Conservation (phyloP, 768 basidiomycete genomes). For the Mycena olivaceomarginata region DNA sequence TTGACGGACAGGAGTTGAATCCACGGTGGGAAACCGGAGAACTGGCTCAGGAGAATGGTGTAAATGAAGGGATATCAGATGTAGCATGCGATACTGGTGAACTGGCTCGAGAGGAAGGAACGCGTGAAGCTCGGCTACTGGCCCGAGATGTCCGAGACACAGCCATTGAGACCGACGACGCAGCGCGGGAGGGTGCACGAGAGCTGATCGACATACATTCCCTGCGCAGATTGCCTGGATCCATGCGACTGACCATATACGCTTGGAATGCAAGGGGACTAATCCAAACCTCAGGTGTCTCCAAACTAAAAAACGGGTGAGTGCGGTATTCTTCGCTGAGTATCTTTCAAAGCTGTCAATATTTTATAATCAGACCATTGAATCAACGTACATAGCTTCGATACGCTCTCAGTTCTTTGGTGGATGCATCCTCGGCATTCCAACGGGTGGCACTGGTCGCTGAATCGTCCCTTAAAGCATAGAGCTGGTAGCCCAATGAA, state of each 20-base stretch:
- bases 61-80: slow-evolving; percentile 2
- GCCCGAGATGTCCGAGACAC: neutral
- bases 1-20: neutral
- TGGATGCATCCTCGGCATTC: too few relatives aligned
- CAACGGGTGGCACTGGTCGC: too few relatives aligned
- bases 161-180: neutral
- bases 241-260: neutral
- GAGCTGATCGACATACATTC: neutral
- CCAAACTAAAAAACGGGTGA: too few relatives aligned
- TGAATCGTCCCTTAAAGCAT: too few relatives aligned
- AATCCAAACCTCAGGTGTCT: slow-evolving; percentile 10
- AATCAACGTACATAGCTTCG: too few relatives aligned
- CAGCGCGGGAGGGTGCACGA: too few relatives aligned
- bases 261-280: slow-evolving; percentile 1
- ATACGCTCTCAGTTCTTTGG: too few relatives aligned
- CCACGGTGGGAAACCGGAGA: slow-evolving; percentile 1
- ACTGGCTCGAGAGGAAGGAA: slow-evolving; percentile 10
- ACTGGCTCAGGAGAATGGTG: neutral
- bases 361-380: neutral
- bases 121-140: neutral
- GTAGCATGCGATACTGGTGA: neutral
- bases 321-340: neutral
- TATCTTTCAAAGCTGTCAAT: slow-evolving; percentile 5
- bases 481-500: too few relatives aligned
- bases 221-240: too few relatives aligned